phyloP scores from a whole-genome alignment of 345 rosid genomes.

The Populus nigra region DNA sequence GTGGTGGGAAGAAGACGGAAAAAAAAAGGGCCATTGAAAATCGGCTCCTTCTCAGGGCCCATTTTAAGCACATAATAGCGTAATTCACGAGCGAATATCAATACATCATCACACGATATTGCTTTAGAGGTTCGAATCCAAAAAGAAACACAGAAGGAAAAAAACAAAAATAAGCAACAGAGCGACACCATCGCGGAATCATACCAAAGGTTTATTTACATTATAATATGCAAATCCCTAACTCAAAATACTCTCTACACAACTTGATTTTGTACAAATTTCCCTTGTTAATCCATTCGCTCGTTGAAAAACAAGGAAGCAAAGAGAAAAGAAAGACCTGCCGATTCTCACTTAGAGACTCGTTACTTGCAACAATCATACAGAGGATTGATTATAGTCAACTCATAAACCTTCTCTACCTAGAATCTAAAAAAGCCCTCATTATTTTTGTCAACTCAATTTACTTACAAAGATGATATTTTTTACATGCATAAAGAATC shows the following conservation, averaged over 20 bases:
- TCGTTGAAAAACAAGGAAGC: not conserved
- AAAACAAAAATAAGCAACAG: not conserved
- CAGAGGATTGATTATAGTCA: not conserved
- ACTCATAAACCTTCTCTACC: not conserved
- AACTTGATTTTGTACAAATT: slow-evolving; percentile 36
- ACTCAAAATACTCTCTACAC: slow-evolving; percentile 2
- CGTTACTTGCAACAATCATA: slow-evolving; percentile 21
- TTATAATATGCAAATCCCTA: slow-evolving; percentile 2
- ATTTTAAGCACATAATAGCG: slow-evolving; percentile 12
- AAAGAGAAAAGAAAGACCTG: not conserved
- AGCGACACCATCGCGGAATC: not conserved
- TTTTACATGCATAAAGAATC: slow-evolving; percentile 9
- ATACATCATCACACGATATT: not conserved
- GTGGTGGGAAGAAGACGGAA: not conserved
- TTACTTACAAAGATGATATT: slow-evolving; percentile 21
- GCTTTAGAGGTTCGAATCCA: slow-evolving; percentile 11
- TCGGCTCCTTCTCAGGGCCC: not conserved
- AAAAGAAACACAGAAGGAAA: too few species aligned
- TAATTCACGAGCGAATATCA: slow-evolving; percentile 32
- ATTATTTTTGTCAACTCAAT: slow-evolving; percentile 27
- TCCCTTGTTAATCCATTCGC: slow-evolving; percentile 21
- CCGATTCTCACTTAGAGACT: slow-evolving; percentile 2
- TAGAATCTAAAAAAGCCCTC: slow-evolving; percentile 10
- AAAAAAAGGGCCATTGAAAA: not conserved
- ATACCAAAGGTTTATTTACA: slow-evolving; percentile 11